Base-by-base conservation (phyloP, 441 rosid species). In the Capsella rubella region DNA sequence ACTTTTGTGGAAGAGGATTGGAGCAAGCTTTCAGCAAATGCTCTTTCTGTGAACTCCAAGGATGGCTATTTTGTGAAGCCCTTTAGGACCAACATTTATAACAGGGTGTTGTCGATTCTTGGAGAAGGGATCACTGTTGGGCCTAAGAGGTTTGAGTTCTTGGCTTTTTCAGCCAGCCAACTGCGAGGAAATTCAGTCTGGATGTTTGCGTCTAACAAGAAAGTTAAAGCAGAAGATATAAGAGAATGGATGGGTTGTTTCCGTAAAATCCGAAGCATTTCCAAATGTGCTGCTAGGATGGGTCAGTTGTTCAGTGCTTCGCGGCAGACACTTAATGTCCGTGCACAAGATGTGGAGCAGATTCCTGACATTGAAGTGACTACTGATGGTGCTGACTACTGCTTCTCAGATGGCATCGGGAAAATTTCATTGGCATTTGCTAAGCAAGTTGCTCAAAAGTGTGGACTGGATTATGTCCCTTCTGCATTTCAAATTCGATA, bases 241-340 rank as follows among this genome's bases (percentile, higher is more conserved):
- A 84, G 99, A 83, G 91, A 84, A 69, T 95, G 97, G 98, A 95
- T 92, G 98, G 99, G 97, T 61, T 90, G 97, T 84, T 95, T 95
- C 78, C 85, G 89, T 52, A 87, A 82, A 65, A 90, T 95, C 43
- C 84, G 87, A 35, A 88, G 89, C 54, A 84, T 90, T 42, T 90
- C 98, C n/a, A 95, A 92, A 76, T 90, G 95, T 84, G 96, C 99
- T 54, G 97, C 99, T 55, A 87, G 99, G 82, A 92, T 95, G 97
- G 99, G 99, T 69, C 99, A 95, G 69, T 72, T 92, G 79, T 95
- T 95, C 82, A 92, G 99, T 78, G 85, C 98, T 75, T 90, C 98
- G 7, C 37, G 53, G 67, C 97, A 89, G 78, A 92, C 98, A 11
- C 73, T 86, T 75, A 55, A 29, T 60, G 98, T 95, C 82, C 86